Base-by-base conservation (phyloP, 768 basidiomycete species). In the Gloeopeniophorella convolvens region DNA sequence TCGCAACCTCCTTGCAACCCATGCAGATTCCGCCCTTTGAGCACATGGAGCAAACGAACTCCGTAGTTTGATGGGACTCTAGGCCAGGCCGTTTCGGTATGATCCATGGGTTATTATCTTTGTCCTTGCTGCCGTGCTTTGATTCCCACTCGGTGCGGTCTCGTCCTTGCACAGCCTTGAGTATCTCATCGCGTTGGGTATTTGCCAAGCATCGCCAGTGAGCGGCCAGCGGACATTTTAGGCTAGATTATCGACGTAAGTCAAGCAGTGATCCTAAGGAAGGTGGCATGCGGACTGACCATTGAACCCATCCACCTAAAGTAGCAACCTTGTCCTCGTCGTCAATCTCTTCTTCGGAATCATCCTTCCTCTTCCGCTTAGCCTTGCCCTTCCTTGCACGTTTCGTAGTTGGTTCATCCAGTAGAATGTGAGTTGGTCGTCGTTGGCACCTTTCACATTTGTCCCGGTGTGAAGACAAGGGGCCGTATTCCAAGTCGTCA, bases 231-330 rank as follows among this genome's bases (percentile, higher is more conserved):
- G 86, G 83, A 53, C 89, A 93, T 63, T 80, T 84, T 34, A 89
- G 72, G 62, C 88, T 90, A 49, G 20, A 16, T 5, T 9, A 43
- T 23, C 28, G 32, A 30, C 64, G 8, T 63, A 41, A 34, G 51
- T 31, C n/a, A n/a, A 15, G 33, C 27, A 35, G 45, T 36, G 39
- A 36, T 35, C 5, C 46, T n/a, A n/a, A 42, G 18, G 23, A 15
- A 18, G 16, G 42, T 15, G 47, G 27, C 36, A 44, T 4, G 27
- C 21, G 26, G 37, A 67, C 76, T 48, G 63, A 88, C 88, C 89
- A 93, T 67, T 79, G 75, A 55, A 91, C 79, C 89, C 89, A 93
- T 23, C 89, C 89, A 11, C 89, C 89, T 39, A 84, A 67, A 6
- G 64, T 62, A 11, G 54, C 66, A 9, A 80, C 66, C 41, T 67